Base-by-base conservation (phyloP, 441 rosid species). In the Populus hybrid region DNA sequence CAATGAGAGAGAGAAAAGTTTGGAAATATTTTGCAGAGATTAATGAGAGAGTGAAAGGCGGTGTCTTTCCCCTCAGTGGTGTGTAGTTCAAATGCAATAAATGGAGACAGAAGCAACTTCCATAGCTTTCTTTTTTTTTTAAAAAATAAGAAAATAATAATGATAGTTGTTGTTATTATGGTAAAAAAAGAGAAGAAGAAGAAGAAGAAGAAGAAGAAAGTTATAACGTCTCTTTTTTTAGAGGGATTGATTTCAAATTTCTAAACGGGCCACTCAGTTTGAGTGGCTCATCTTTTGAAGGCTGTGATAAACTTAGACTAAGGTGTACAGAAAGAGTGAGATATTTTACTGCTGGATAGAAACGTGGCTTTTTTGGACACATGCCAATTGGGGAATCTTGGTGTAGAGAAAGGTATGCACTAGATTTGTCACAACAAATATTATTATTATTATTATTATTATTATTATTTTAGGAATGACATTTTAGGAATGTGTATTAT, bases 171-270 rank as follows among this genome's bases (percentile, higher is more conserved):
- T 21, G 12, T 68, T 35, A 68, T 40, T 67, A 64, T 31, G 7
- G 12, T 9, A 23, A 5, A 74, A 23, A n/a, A n/a, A n/a, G n/a
- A n/a, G n/a, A n/a, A n/a, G n/a, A 53, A 59, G 14, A 28, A n/a
- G 1, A 2, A 76, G 11, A 69, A 26, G 7, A 40, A 33, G 14
- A 31, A 14, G 42, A 14, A 33, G 68, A 77, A 74, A 64, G 70
- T 69, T 79, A 65, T 59, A 87, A 87, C 92, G 90, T 84, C 90
- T 86, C 86, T 88, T 80, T 82, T 59, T 40, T 72, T 36, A 81
- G 85, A 75, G 87, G 83, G 82, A 80, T 76, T 61, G 77, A 82
- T 80, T 90, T 90, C 89, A 87, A 90, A 90, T 84, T 87, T n/a
- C n/a, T n/a, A n/a, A n/a, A n/a, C n/a, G n/a, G n/a, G n/a, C n/a